Evolutionary conservation across 805 yeast genomes (phyloP).

Genomic region (Ogataea nakhonphanomensis): DNA sequence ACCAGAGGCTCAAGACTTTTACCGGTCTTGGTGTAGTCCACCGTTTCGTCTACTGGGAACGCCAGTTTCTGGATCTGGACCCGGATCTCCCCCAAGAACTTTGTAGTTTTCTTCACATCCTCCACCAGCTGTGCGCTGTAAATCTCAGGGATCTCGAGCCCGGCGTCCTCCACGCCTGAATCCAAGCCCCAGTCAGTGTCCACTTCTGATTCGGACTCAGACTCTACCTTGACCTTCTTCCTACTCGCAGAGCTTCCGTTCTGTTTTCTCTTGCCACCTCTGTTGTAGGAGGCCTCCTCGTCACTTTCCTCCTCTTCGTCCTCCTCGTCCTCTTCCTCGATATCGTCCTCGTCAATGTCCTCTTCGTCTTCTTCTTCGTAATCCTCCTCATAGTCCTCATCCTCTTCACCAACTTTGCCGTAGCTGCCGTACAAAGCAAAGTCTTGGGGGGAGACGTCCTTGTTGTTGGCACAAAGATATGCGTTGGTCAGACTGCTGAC

Average conservation of each 20-base stretch:
- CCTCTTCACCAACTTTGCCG: conserved; percentile 28
- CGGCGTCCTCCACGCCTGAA: conserved; percentile 19
- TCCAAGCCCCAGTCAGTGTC: conserved; percentile 31
- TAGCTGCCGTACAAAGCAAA: conserved; percentile 40
- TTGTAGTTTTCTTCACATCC: conserved; percentile 21
- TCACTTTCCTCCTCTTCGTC: conserved; percentile 8
- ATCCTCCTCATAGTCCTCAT: conserved; percentile 29
- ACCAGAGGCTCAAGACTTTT: conserved; percentile 24
- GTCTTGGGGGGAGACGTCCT: conserved; percentile 48
- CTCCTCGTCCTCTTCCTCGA: conserved; percentile 7
- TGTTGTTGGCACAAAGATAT: conserved; percentile 27
- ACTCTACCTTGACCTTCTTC: conserved; percentile 2
- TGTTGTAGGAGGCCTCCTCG: conserved; percentile 2
- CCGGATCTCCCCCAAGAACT: conserved; percentile 24
- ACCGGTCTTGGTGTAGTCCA: conserved; percentile 21
- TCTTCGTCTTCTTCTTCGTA: conserved; percentile 33
- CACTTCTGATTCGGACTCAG: conserved; percentile 5
- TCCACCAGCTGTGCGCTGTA: conserved; percentile 20
- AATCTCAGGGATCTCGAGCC: conserved; percentile 17
- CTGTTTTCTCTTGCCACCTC: not conserved
- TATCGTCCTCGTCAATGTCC: conserved; percentile 8
- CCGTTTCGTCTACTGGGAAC: conserved; percentile 17
- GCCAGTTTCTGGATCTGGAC: conserved; percentile 24
- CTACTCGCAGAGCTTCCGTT: not conserved
- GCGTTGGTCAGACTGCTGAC: conserved; percentile 28